Percentiles rank a stretch among this genome's conserved stretches.
phyloP scores from a whole-genome alignment of 495 filamentous ascomycete species.

The Penicillium parvum region DNA sequence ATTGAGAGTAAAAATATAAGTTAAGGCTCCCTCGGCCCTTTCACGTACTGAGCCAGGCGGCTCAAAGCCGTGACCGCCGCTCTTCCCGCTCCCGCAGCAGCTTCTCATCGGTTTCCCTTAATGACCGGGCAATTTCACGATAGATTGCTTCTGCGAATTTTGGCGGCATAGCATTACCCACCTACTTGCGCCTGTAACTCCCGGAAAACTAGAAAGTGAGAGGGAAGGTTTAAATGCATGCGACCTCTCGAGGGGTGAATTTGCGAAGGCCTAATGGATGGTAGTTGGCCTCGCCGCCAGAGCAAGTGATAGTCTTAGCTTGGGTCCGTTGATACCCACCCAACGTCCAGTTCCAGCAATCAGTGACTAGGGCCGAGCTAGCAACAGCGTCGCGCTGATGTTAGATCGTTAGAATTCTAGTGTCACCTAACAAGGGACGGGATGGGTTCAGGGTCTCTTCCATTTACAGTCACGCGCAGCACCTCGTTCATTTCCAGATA shows the following conservation, averaged over 20 bases:
- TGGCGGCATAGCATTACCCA: constrained; percentile 86
- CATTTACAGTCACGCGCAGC: too few relatives aligned
- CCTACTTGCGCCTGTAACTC: constrained; percentile 55
- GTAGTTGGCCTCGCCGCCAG: constrained; percentile 59
- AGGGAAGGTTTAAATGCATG: constrained; percentile 74
- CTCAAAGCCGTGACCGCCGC: too few relatives aligned
- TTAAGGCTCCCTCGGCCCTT: neutral
- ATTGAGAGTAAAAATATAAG: neutral
- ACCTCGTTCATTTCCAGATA: too few relatives aligned
- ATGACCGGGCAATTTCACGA: constrained; percentile 48
- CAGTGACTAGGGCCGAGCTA: too few relatives aligned
- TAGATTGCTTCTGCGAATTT: constrained; percentile 56
- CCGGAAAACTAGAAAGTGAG: constrained; percentile 53
- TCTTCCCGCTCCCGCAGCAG: constrained; percentile 15
- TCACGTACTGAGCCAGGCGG: neutral
- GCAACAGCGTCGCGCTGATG: too few relatives aligned
- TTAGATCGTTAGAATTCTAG: too few relatives aligned
- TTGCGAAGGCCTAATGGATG: constrained; percentile 65
- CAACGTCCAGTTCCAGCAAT: too few relatives aligned
- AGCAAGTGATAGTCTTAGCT: constrained; percentile 62
- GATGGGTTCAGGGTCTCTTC: too few relatives aligned
- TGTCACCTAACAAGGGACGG: too few relatives aligned
- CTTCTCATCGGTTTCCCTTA: constrained; percentile 53
- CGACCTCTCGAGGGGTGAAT: constrained; percentile 70
- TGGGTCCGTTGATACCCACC: constrained; percentile 49